These are phyloP conservation scores for Camelina laxa DNA, from an alignment of 345 rosid species.

Conservation along the genomic window DNA sequence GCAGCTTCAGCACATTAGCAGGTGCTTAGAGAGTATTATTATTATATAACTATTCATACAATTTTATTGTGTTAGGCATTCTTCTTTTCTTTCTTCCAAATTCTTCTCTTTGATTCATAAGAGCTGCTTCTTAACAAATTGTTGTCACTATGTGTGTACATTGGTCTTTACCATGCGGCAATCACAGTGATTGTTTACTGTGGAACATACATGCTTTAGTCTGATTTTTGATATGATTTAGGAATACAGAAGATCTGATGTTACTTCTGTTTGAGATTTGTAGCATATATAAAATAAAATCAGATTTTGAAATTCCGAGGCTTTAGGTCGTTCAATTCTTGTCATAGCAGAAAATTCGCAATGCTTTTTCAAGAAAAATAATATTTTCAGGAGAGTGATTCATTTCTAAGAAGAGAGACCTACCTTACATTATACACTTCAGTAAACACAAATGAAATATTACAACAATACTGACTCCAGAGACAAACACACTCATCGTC, in stretches of 20 bases:
- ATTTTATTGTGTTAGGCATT: conserved; percentile 32
- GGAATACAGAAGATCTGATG: neutral
- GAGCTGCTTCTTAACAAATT: conserved; percentile 19
- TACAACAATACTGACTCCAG: conserved; percentile 32
- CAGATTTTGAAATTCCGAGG: neutral
- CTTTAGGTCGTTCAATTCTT: neutral
- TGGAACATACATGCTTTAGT: conserved; percentile 4
- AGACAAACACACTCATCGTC: conserved; percentile 28
- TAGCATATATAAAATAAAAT: conserved; percentile 9
- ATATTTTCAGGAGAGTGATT: conserved; percentile 17
- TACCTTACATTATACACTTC: conserved; percentile 44
- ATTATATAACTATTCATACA: conserved; percentile 6
- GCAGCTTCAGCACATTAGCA: conserved; percentile 3
- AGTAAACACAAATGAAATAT: conserved; percentile 35
- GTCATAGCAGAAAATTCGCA: conserved; percentile 4
- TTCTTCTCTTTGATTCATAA: conserved; percentile 20
- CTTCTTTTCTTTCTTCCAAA: conserved; percentile 9
- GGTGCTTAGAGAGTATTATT: conserved; percentile 21
- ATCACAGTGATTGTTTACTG: neutral
- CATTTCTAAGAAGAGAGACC: conserved; percentile 33
- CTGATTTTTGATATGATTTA: conserved; percentile 1
- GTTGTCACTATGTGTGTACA: conserved; percentile 38
- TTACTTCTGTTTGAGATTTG: conserved; percentile 8
- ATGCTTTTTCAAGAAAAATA: conserved; percentile 10
- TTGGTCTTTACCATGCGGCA: conserved; percentile 20